Evolutionary conservation across 352 stramenopile genomes (phyloP).

Genomic region (Hyaloperonospora arabidopsidis): DNA sequence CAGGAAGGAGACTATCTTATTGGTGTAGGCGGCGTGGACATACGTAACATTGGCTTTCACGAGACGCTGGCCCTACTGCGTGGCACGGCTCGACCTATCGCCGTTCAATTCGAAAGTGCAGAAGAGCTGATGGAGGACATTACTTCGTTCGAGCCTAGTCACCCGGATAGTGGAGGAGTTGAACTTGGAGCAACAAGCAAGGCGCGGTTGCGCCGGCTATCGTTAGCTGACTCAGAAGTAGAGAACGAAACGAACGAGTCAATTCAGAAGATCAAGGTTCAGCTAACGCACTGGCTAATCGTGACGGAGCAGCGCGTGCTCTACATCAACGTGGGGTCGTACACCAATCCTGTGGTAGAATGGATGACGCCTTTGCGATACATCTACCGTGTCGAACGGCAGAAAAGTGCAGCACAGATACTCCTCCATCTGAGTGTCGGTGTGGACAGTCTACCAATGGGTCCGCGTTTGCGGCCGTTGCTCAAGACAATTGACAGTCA

Average conservation of each 20-base stretch:
- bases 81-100: constrained; percentile 61
- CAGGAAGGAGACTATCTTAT: constrained; percentile 76
- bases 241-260: constrained; percentile 23
- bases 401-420: constrained; percentile 43
- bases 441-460: constrained; percentile 78
- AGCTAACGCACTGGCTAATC: constrained; percentile 80
- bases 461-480: constrained; percentile 58
- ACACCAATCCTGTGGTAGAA: constrained; percentile 69
- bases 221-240: constrained; percentile 11
- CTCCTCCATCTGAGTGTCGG: constrained; percentile 76
- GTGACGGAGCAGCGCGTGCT: constrained; percentile 80
- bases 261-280: constrained; percentile 52
- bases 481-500: constrained; percentile 65
- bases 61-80: constrained; percentile 74
- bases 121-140: constrained; percentile 52
- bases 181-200: constrained; percentile 22
- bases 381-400: constrained; percentile 76
- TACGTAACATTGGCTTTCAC: constrained; percentile 79
- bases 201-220: constrained; percentile 21
- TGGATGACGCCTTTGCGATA: constrained; percentile 87
- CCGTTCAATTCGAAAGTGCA: constrained; percentile 73
- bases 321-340: constrained; percentile 81
- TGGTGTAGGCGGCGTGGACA: constrained; percentile 67
- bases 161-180: constrained; percentile 12
- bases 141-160: constrained; percentile 10